Evolutionary conservation across 441 rosid genomes (phyloP).

Genomic region (Geranium incanum): DNA sequence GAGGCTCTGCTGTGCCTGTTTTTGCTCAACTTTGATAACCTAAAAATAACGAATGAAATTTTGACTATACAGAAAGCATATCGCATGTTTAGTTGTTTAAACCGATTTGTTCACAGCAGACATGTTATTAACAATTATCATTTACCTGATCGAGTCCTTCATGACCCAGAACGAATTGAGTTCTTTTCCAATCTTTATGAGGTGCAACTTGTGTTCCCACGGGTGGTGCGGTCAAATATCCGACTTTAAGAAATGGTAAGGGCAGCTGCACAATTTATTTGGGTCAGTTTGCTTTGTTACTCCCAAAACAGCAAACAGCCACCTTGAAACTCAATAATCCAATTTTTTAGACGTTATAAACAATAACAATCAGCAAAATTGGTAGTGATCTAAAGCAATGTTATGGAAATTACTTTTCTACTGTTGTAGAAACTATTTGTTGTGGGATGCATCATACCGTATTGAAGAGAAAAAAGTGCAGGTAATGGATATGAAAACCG

Average conservation of each 20-base stretch:
- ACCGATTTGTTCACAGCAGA: neutral
- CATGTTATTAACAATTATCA: neutral
- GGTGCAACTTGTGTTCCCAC: constrained; percentile 68
- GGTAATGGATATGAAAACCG: neutral
- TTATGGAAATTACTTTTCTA: neutral
- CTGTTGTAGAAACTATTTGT: neutral
- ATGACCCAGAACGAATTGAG: constrained; percentile 67
- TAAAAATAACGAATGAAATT: constrained; percentile 16
- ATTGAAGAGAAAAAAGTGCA: neutral
- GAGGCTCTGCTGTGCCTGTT: constrained; percentile 46
- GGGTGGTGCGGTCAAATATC: constrained; percentile 74
- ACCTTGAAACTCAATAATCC: neutral
- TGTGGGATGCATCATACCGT: neutral
- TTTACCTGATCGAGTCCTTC: constrained; percentile 84
- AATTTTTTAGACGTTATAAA: neutral
- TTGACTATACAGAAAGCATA: neutral
- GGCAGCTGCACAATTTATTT: constrained; percentile 54
- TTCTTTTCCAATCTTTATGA: constrained; percentile 76
- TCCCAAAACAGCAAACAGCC: neutral
- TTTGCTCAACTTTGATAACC: constrained; percentile 51
- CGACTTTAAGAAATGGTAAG: constrained; percentile 79
- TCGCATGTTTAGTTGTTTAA: neutral
- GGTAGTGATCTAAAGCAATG: neutral
- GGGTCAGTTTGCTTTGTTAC: constrained; percentile 19
- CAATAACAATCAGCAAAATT: neutral